Evolutionary conservation across 108 stramenopile genomes (phyloP), one percentile per base, ranked within the genome.

Genomic region (Aureococcus anophagefferens): DNA sequence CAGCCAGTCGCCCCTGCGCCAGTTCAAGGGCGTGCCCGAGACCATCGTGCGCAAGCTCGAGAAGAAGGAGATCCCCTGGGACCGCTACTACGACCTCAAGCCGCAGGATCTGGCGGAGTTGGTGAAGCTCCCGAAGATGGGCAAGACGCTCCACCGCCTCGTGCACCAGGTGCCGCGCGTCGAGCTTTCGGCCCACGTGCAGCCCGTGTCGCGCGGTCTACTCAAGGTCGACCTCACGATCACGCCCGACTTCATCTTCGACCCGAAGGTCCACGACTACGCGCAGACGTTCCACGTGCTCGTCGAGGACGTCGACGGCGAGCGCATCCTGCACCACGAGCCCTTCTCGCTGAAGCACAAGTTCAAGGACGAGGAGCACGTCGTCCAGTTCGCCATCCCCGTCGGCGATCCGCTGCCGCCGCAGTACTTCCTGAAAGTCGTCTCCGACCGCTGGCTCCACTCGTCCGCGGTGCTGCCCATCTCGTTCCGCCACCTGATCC

Each of bases 111-210:
- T 99, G 9, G 98, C 96, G 28, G 98, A 99, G 75, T 79, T 99
- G 40, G 94, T 98, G 13, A 95, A 93, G 63, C 89, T 95, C 30
- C 96, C 97, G 0, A 94, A 95, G 79, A 94, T 97, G 95, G 98
- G 98, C 32, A 87, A 93, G 44, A 89, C 89, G 0, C 80, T 99
- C 33, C 94, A 97, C 83, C 94, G 91, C 64, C 87, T 98, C 63
- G 97, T 99, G 16, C 92, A 96, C 79, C 91, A 94, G 80, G 96
- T 97, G 76, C 98, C 98, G 0, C 81, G 86, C 18, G 77, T 99
- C 30, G 94, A 98, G 64, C 77, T 99, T 18, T 83, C 89, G 18
- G 96, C 94, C 13, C 90, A 90, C 66, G 93, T 98, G 62, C 96
- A 96, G 75, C 98, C 98, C 0, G 91, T 99, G 72, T 95, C 96